A percentile compares a stretch with the other conserved stretches of the same genome.
Evolutionary conservation across 805 yeast genomes (phyloP).

Genomic region (Myxozyma neotropica): DNA sequence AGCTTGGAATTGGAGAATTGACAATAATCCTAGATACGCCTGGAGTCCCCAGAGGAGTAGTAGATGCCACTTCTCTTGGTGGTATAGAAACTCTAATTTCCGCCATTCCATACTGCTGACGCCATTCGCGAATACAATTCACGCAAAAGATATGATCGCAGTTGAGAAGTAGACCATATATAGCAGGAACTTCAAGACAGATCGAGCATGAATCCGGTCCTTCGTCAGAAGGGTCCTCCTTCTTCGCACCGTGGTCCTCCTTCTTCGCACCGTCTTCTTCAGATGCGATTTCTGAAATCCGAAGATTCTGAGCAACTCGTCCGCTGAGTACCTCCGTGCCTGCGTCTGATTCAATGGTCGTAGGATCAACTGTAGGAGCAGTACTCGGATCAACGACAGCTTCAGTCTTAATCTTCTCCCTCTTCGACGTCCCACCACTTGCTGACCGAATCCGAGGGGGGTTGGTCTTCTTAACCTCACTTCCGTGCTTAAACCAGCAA

Average conservation of each 20-base stretch:
- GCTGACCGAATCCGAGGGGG: no score
- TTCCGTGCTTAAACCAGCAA: constrained; percentile 30
- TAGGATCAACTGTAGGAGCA: no score
- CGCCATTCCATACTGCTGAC: constrained; percentile 9
- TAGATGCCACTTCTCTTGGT: neutral
- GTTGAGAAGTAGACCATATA: constrained; percentile 19
- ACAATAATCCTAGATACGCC: no score
- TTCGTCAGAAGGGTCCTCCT: neutral
- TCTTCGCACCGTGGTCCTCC: neutral
- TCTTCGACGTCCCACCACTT: no score
- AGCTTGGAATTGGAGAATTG: no score
- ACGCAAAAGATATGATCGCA: constrained; percentile 28
- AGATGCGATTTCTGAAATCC: no score
- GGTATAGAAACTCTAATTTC: neutral
- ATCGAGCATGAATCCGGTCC: constrained; percentile 10
- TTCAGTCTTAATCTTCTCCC: no score
- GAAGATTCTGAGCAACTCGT: no score
- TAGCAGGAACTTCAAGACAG: constrained; percentile 22
- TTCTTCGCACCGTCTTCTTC: constrained; percentile 2
- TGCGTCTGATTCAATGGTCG: no score
- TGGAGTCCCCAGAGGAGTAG: no score
- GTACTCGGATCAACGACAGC: no score
- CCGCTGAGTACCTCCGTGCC: no score
- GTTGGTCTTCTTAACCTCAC: neutral
- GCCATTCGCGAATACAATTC: constrained; percentile 24